Conservation (phyloP, 2,329 filamentous ascomycete genomes). For the Diaporthe eres region DNA sequence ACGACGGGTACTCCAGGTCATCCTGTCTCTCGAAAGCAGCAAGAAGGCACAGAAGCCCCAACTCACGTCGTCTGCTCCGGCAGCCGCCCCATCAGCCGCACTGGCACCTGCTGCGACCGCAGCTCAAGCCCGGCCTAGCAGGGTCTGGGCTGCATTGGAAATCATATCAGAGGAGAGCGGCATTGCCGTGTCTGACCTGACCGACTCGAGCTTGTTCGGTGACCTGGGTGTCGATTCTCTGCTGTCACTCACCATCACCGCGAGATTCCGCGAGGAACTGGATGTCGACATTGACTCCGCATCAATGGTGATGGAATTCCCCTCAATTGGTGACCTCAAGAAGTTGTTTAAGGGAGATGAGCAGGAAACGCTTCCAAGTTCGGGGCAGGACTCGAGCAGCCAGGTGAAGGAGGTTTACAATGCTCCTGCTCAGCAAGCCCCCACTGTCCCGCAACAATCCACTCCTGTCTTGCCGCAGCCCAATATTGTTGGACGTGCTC, state of each 20-base stretch:
- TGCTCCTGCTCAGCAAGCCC: conserved; percentile 41
- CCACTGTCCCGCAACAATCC: neutral
- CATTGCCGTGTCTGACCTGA: conserved; percentile 18
- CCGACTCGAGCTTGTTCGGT: conserved; percentile 48
- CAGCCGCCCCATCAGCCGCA: neutral
- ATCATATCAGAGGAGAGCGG: conserved; percentile 35
- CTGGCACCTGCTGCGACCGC: neutral
- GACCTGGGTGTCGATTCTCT: conserved; percentile 55
- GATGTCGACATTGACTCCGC: conserved; percentile 48
- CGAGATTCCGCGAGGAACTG: conserved; percentile 51
- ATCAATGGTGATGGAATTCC: conserved; percentile 48
- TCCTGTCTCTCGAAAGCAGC: conserved; percentile 45
- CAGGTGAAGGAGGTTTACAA: conserved; percentile 60
- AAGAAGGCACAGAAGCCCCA: neutral
- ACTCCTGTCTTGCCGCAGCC: neutral
- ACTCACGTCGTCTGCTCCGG: neutral
- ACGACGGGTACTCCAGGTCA: conserved; percentile 50
- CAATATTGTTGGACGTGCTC: conserved; percentile 53
- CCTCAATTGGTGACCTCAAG: conserved; percentile 43
- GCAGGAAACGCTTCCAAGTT: conserved; percentile 49
- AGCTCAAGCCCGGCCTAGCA: neutral
- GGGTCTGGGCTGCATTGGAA: neutral
- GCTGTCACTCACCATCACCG: conserved; percentile 50
- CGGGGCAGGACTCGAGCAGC: conserved; percentile 47
- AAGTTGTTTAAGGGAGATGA: conserved; percentile 31